These are phyloP conservation scores for Sonneratia caseolaris DNA, from an alignment of 345 rosid genomes.

Conservation along the genomic window DNA sequence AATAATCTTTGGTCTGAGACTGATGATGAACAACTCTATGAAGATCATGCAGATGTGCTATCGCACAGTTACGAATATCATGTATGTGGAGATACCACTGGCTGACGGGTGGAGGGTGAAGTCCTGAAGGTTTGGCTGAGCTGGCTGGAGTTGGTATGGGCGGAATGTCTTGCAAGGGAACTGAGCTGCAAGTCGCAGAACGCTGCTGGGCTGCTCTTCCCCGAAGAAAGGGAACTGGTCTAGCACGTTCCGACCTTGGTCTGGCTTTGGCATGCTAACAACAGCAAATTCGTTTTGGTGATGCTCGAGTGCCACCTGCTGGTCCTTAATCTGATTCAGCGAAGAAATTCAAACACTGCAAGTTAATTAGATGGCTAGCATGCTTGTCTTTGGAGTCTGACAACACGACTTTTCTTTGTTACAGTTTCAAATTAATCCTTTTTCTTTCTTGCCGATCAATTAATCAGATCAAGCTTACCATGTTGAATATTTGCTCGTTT, in stretches of 20 bases:
- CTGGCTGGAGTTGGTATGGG: slow-evolving; percentile 13
- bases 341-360: neutral
- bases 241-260: slow-evolving; percentile 5
- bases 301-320: slow-evolving; percentile 12
- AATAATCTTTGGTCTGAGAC: no score
- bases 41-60: no score
- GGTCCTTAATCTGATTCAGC: slow-evolving; percentile 8
- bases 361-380: no score
- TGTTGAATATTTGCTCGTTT: slow-evolving; percentile 20
- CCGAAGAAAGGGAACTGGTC: slow-evolving; percentile 18
- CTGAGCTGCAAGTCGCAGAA: slow-evolving; percentile 19
- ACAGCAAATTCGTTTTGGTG: neutral
- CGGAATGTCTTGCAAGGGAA: slow-evolving; percentile 9
- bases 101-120: slow-evolving; percentile 15
- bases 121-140: slow-evolving; percentile 28
- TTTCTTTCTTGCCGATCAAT: no score
- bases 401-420: no score
- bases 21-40: no score
- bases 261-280: slow-evolving; percentile 6
- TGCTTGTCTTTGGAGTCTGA: no score
- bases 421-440: no score
- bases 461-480: slow-evolving; percentile 14
- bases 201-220: slow-evolving; percentile 18
- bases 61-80: no score
- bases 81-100: slow-evolving; percentile 3